Conservation (phyloP, 1,284 basidiomycete genomes). For the Trametes hirsuta region DNA sequence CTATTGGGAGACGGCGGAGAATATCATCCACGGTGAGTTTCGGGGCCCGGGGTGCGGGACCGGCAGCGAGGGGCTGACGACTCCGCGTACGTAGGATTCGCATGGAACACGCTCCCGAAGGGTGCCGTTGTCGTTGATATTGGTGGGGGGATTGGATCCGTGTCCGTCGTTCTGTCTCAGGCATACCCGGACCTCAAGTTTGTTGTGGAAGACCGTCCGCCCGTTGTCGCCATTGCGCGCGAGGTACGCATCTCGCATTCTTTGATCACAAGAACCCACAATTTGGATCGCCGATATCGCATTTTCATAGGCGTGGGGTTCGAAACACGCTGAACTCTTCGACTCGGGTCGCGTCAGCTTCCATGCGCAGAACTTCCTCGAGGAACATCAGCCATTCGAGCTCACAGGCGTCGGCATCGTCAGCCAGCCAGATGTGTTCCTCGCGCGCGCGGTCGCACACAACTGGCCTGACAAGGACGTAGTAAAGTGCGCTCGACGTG, state of each 20-base stretch:
- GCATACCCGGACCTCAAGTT: slow-evolving; percentile 58
- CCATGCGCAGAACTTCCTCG: slow-evolving; percentile 75
- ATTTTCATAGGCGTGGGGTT: slow-evolving; percentile 53
- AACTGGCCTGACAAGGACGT: slow-evolving; percentile 74
- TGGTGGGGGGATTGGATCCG: slow-evolving; percentile 74
- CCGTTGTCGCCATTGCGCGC: slow-evolving; percentile 65
- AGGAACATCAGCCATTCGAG: slow-evolving; percentile 50
- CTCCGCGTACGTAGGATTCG: slow-evolving; percentile 50
- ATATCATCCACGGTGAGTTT: slow-evolving; percentile 12
- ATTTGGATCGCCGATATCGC: too few relatives aligned
- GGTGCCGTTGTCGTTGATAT: slow-evolving; percentile 66
- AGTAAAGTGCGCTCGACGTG: slow-evolving; percentile 20
- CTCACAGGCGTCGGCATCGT: slow-evolving; percentile 4
- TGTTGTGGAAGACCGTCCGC: slow-evolving; percentile 68
- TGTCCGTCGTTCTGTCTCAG: slow-evolving; percentile 63
- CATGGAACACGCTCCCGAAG: slow-evolving; percentile 58
- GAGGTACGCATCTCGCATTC: slow-evolving; percentile 28
- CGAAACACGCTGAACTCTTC: slow-evolving; percentile 60
- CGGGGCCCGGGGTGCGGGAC: neutral
- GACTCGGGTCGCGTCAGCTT: slow-evolving; percentile 60
- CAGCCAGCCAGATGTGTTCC: slow-evolving; percentile 53
- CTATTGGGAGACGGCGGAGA: slow-evolving; percentile 17
- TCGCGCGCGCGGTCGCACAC: slow-evolving; percentile 74
- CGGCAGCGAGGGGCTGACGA: neutral
- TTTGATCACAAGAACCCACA: too few relatives aligned